Base-by-base conservation (phyloP, 2,329 filamentous ascomycete genomes). In the Myriosclerotinia curreyana region DNA sequence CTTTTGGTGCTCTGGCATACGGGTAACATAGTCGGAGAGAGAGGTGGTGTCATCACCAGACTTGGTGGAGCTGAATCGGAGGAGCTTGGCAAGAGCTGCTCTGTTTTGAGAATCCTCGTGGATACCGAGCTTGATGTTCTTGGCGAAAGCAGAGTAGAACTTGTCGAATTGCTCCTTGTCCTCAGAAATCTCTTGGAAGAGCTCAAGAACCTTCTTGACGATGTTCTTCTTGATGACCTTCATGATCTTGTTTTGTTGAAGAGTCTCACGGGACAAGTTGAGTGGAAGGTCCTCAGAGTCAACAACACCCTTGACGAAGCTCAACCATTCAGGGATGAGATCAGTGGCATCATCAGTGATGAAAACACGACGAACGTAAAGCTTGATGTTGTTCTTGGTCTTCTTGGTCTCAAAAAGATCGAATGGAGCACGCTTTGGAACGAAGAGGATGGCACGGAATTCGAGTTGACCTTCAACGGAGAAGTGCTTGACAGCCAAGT, bases 141-240 rank as follows among this genome's bases (percentile, higher is more conserved):
- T 99, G 87, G 89, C 90, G 87, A 99, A 99, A 75, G 95, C 95
- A 76, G 83, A 84, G 89, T 99, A 99, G 89, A 99, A 99, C 89
- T 99, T 99, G 88, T 99, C 95, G 79, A 99, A 99, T 81, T 97
- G 91, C 88, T 99, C 95, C 82, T 96, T 96, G 83, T 99, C 95
- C 86, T 99, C 95, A 66, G 95, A 89, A 70, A 99, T 99, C 86
- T 99, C 95, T 76, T 88, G 87, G 90, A 99, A 99, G 79, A 99
- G 92, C 86, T 99, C 95, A 71, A 99, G 92, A 71, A 92, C 91
- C 91, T 99, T 99, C 93, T 98, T 99, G 86, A 99, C 93, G 71
- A 99, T 96, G 89, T 99, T 99, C 92, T 99, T 99, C 89, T 96
- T 96, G 87, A 98, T 98, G 80, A 98, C 95, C 90, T 98, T 98